These are phyloP conservation scores for Lyophyllum atratum DNA, from an alignment of 768 basidiomycete genomes.

Conservation along the genomic window DNA sequence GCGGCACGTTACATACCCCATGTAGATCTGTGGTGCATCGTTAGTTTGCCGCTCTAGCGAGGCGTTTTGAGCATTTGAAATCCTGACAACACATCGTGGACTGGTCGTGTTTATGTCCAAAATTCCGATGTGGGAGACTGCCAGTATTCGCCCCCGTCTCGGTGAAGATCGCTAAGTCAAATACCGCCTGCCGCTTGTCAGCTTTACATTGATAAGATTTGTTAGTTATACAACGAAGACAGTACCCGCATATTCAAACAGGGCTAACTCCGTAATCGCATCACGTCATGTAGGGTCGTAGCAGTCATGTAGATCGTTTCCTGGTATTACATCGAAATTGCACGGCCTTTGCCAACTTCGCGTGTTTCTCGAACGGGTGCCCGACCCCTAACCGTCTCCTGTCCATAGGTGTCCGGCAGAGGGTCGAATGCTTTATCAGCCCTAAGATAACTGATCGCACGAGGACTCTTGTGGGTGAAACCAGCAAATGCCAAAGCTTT, in stretches of 20 bases:
- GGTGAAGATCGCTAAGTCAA: not conserved
- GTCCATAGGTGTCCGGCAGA: slow-evolving; percentile 50
- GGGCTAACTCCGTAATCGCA: not conserved
- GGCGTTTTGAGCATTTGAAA: slow-evolving; percentile 3
- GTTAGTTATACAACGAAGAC: not conserved
- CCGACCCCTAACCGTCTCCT: slow-evolving; percentile 62
- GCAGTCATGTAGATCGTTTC: slow-evolving; percentile 7
- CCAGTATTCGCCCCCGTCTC: slow-evolving; percentile 2
- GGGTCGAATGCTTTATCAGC: slow-evolving; percentile 74
- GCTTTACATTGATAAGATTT: not conserved
- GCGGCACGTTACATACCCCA: not conserved
- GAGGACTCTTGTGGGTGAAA: slow-evolving; percentile 89
- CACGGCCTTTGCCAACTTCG: slow-evolving; percentile 71
- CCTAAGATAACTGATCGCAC: slow-evolving; percentile 73
- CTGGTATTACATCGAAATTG: slow-evolving; percentile 74
- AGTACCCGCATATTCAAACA: not conserved
- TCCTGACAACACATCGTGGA: slow-evolving; percentile 9
- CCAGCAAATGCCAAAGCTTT: slow-evolving; percentile 91
- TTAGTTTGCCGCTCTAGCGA: slow-evolving; percentile 6
- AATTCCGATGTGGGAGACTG: not conserved
- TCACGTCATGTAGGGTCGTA: slow-evolving; percentile 9
- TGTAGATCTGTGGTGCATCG: not conserved
- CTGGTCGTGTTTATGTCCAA: slow-evolving; percentile 7
- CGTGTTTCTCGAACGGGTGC: slow-evolving; percentile 61
- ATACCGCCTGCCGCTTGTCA: not conserved